Evolutionary conservation across 768 basidiomycete species (phyloP), one percentile per base, ranked within the genome.

Genomic region (Cystobasidium onofrii): DNA sequence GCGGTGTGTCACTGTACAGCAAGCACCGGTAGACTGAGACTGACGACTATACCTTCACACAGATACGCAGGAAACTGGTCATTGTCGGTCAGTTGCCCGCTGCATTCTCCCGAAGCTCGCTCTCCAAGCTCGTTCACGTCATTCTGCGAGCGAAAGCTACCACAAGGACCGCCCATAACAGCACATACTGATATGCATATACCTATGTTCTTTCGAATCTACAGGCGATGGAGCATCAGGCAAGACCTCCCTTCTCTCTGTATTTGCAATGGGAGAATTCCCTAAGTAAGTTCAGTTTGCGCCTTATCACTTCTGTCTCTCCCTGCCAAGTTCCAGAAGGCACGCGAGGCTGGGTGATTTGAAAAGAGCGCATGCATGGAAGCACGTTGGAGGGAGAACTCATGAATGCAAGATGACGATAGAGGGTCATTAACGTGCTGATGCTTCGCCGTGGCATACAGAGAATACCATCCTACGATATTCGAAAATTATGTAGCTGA

Each of bases 181-280:
- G 39, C 39, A 39, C 39, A 39, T 54, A 54, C 52, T 54, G 52
- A 54, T 54, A 54, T n/a, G n/a, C n/a, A n/a, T 55, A 10, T 70
- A 39, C n/a, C 20, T 3, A 23, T 55, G n/a, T 13, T 23, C 10
- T 15, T 17, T 29, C n/a, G n/a, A n/a, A n/a, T 29, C 50, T 15
- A 20, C 72, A 73, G 95, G 95, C 78, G 95, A 99, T 83, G 95
- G 95, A 84, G 95, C 95, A 75, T 96, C 93, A 79, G 95, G 96
- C 79, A 99, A 99, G 85, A 93, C 92, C 23, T 92, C 90, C 63
- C 83, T 95, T 57, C 82, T 95, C 39, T 91, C 89, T 80, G 92
- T 92, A 13, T 96, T 96, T 81, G 91, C 91, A 10, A 86, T 93
- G 43, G 93, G 92, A 75, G 90, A 94, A 82, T 96, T 96, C 79